Conservation (phyloP, 2,329 filamentous ascomycete genomes). For the Domatiomyces catenatus region DNA sequence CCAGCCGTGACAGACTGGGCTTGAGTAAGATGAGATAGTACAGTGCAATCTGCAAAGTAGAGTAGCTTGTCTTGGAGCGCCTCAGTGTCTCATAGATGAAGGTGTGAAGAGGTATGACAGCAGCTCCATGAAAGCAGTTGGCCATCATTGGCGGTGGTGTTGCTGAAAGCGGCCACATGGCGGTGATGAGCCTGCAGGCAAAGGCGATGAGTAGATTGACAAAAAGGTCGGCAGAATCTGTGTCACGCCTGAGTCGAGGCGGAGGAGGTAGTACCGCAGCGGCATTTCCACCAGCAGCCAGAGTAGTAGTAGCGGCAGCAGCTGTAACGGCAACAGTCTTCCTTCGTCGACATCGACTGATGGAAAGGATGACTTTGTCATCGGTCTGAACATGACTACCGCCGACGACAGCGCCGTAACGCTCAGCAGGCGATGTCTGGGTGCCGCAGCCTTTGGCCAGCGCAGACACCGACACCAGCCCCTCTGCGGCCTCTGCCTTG, state of each 20-base stretch:
- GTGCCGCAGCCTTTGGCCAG: background rate
- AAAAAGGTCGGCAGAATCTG: slow-evolving; percentile 15
- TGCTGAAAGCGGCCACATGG: slow-evolving; percentile 88
- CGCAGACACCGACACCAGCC: background rate
- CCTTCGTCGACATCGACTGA: background rate
- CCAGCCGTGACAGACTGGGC: slow-evolving; percentile 64
- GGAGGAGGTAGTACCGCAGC: background rate
- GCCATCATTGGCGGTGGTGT: slow-evolving; percentile 55
- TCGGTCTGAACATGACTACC: background rate
- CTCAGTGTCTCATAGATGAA: slow-evolving; percentile 97
- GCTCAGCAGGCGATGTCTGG: background rate
- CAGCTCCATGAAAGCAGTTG: slow-evolving; percentile 46
- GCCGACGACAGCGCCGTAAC: background rate
- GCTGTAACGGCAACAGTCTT: background rate
- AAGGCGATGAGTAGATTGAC: slow-evolving; percentile 40
- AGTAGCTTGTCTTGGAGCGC: slow-evolving; percentile 90
- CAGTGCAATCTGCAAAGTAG: slow-evolving; percentile 86
- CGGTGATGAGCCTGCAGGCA: slow-evolving; percentile 90
- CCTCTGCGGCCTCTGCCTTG: background rate
- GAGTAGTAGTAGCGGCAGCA: no score
- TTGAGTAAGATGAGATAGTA: slow-evolving; percentile 95
- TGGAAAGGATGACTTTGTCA: background rate
- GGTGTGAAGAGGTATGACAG: slow-evolving; percentile 74
- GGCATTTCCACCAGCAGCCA: background rate
- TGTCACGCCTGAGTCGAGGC: slow-evolving; percentile 12